Evolutionary conservation across 2,329 filamentous ascomycete species (phyloP).

Genomic region (Fusarium hostae): DNA sequence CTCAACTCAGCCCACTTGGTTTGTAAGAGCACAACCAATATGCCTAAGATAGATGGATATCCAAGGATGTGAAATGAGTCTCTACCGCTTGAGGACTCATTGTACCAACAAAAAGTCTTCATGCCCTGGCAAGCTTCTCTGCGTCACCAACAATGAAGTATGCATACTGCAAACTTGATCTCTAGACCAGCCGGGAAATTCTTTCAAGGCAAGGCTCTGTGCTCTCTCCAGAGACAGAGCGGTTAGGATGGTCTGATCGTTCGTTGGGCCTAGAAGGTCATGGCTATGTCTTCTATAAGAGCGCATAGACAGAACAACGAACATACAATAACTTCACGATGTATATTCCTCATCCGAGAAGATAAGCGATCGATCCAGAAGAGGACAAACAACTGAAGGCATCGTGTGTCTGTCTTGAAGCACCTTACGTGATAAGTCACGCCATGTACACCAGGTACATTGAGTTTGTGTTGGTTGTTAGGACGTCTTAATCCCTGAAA

Average conservation of each 20-base stretch:
- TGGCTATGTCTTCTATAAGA: neutral
- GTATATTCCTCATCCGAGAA: too few species aligned
- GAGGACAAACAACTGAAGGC: neutral
- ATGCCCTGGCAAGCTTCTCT: neutral
- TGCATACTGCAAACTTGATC: neutral
- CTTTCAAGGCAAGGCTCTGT: neutral
- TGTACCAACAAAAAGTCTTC: neutral
- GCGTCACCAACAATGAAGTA: neutral
- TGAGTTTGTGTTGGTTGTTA: neutral
- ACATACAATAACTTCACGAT: neutral
- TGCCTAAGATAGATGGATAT: neutral
- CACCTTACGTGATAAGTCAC: neutral
- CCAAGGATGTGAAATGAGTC: neutral
- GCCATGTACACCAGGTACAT: neutral
- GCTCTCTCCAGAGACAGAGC: neutral
- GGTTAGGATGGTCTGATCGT: neutral
- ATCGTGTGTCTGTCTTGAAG: neutral
- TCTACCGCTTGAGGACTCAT: neutral
- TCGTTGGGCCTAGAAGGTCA: neutral
- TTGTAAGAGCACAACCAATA: neutral
- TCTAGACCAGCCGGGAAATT: neutral
- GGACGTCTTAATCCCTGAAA: neutral
- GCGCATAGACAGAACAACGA: neutral
- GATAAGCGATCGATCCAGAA: neutral
- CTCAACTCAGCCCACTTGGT: neutral